Conservation (phyloP, 108 stramenopile genomes). For the Discostella stelligeroides region DNA sequence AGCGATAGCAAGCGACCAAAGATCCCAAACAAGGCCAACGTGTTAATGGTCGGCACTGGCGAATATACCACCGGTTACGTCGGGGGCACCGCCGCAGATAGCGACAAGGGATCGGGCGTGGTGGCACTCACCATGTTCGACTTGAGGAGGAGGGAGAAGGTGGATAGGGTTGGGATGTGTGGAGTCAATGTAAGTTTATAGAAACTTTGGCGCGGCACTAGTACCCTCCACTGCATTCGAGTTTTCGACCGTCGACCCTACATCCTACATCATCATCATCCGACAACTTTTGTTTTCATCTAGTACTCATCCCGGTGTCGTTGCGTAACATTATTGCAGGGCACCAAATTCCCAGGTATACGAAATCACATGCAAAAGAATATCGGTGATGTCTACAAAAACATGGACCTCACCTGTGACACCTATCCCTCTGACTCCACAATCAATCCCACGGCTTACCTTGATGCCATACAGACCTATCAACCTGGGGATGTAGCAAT, state of each 20-base stretch:
- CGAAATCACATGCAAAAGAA: constrained; percentile 90
- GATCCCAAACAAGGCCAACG: constrained; percentile 60
- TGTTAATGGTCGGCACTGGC: constrained; percentile 93
- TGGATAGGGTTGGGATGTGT: constrained; percentile 91
- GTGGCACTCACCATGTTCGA: constrained; percentile 98
- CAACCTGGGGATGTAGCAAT: constrained; percentile 91
- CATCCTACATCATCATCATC: constrained; percentile 8
- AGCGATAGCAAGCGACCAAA: constrained; percentile 19
- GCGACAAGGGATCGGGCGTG: constrained; percentile 99
- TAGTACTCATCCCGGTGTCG: no score
- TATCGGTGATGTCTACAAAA: constrained; percentile 91
- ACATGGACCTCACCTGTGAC: constrained; percentile 90
- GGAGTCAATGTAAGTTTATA: constrained; percentile 89
- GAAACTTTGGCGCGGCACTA: not conserved
- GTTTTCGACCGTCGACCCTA: not conserved
- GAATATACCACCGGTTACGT: constrained; percentile 98
- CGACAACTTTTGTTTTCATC: no score
- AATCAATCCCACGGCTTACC: constrained; percentile 86
- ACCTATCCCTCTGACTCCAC: constrained; percentile 92
- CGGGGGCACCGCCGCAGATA: constrained; percentile 81
- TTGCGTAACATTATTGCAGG: constrained; percentile 34
- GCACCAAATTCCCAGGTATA: constrained; percentile 97
- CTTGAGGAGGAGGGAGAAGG: constrained; percentile 85
- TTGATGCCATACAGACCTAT: constrained; percentile 69
- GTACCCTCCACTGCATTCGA: no score